phyloP scores from a whole-genome alignment of 352 stramenopile species.

The Phytopythium chamaehyphon region DNA sequence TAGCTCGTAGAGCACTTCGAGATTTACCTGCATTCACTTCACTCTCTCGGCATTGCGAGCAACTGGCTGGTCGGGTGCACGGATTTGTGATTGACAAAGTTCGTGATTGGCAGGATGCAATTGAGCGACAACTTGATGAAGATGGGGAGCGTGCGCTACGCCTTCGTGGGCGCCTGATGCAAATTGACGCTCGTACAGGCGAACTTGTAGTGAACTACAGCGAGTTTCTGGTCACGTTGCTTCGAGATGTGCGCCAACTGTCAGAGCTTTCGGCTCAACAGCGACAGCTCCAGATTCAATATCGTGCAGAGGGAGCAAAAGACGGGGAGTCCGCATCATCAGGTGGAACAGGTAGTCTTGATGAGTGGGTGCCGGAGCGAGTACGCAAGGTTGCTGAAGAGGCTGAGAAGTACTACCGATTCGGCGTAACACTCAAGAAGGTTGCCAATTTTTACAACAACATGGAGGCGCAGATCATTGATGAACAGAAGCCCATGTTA shows the following conservation, averaged over 20 bases:
- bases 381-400: slow-evolving; percentile 77
- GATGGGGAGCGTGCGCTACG: slow-evolving; percentile 59
- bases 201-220: slow-evolving; percentile 93
- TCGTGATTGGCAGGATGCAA: slow-evolving; percentile 82
- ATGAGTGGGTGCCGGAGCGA: slow-evolving; percentile 62
- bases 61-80: slow-evolving; percentile 44
- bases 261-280: slow-evolving; percentile 80
- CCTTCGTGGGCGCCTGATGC: slow-evolving; percentile 87
- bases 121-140: slow-evolving; percentile 57
- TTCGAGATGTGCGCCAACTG: slow-evolving; percentile 91
- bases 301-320: neutral
- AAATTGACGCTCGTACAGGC: slow-evolving; percentile 83
- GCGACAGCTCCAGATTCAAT: slow-evolving; percentile 9
- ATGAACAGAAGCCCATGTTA: slow-evolving; percentile 93
- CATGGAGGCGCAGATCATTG: slow-evolving; percentile 93
- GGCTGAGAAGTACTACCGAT: slow-evolving; percentile 93
- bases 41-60: slow-evolving; percentile 52
- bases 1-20: slow-evolving; percentile 49
- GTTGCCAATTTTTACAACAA: slow-evolving; percentile 97
- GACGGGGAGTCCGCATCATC: slow-evolving; percentile 1
- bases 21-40: slow-evolving; percentile 63
- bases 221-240: slow-evolving; percentile 89
- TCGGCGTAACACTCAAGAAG: slow-evolving; percentile 94
- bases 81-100: slow-evolving; percentile 78
- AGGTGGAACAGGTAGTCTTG: slow-evolving; percentile 5